Base-by-base conservation (phyloP, 2,329 filamentous ascomycete species). In the Talaromyces rugulosus region DNA sequence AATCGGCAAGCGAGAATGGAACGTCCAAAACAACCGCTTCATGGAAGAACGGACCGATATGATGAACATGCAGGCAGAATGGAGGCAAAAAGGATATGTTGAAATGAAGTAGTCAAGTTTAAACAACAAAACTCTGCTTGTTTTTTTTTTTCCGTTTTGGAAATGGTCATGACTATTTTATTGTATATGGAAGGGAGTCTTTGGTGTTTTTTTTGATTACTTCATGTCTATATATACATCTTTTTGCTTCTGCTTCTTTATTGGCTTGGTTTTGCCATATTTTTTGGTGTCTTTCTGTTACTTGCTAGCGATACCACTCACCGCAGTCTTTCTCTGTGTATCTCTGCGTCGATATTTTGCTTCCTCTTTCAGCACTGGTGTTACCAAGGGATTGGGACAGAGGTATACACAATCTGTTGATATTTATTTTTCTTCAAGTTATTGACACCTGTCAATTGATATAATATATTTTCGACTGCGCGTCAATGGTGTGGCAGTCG, bases 1-100 rank as follows among this genome's bases (percentile, higher is more conserved):
- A 62, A 74, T 76, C 64, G 83, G 83, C 36, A 78, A 79, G 62
- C 76, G 77, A 52, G 82, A 84, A 68, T 75, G 77, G 53, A 77
- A 76, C 23, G 60, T 78, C 27, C 80, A 80, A 47, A 80, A 83
- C 64, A 74, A 76, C 67, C 78, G 78, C 56, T 83, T 78, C 72
- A 65, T 67, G 64, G 65, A 65, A n/a, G 73, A 77, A 59, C 75
- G 74, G 51, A 73, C 66, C n/a, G 74, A 76, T 58, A 74, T 74
- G 69, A 69, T 73, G 67, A 73, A 73, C 62, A 72, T 70, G 68
- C 75, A 78, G 65, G 64, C 68, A 23, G 70, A 74, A 50, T 78
- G 76, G 76, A 76, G 71, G 56, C 68, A 72, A 61, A 73, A 69
- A 51, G 74, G 74, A 63, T 77, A 70, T 36, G 59, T 63, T 33